Conservation (phyloP, 2,329 filamentous ascomycete species). For the Venturia oleaginea region DNA sequence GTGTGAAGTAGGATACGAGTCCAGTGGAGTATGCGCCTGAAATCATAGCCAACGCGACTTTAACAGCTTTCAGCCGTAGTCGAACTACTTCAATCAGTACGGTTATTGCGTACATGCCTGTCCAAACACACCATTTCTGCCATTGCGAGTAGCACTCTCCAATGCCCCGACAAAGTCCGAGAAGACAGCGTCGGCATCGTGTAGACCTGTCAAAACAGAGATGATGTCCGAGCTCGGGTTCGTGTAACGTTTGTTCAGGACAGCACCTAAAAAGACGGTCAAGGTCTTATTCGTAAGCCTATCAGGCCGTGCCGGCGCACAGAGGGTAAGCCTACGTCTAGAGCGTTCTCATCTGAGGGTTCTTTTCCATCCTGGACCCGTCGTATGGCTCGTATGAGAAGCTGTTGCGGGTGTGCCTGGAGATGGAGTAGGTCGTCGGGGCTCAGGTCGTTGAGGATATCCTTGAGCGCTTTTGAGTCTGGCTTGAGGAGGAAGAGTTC, state of each 20-base stretch:
- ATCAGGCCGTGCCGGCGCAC: slow-evolving; percentile 5
- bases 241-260: slow-evolving; percentile 82
- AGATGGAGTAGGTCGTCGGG: slow-evolving; percentile 68
- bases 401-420: slow-evolving; percentile 65
- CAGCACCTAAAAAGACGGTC: slow-evolving; percentile 72
- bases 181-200: slow-evolving; percentile 79
- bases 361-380: slow-evolving; percentile 54
- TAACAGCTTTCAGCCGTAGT: slow-evolving; percentile 68
- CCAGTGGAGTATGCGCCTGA: slow-evolving; percentile 95
- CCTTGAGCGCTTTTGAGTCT: slow-evolving; percentile 59
- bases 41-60: slow-evolving; percentile 72
- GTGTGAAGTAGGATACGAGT: slow-evolving; percentile 87
- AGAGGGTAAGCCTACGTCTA: slow-evolving; percentile 57
- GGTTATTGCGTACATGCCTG: not conserved
- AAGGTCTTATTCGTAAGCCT: slow-evolving; percentile 60
- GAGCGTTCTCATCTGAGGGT: slow-evolving; percentile 64
- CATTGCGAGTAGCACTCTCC: slow-evolving; percentile 73
- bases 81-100: slow-evolving; percentile 46
- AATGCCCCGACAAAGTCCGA: slow-evolving; percentile 78
- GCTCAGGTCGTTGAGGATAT: slow-evolving; percentile 59
- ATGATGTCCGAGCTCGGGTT: slow-evolving; percentile 96
- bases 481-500: slow-evolving; percentile 90
- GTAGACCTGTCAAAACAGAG: slow-evolving; percentile 75
- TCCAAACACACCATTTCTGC: slow-evolving; percentile 52
- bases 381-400: slow-evolving; percentile 65